A percentile compares a stretch with the other conserved stretches of the same genome.
Conservation (phyloP, 2,329 filamentous ascomycete genomes). For the Penicillium sp. region DNA sequence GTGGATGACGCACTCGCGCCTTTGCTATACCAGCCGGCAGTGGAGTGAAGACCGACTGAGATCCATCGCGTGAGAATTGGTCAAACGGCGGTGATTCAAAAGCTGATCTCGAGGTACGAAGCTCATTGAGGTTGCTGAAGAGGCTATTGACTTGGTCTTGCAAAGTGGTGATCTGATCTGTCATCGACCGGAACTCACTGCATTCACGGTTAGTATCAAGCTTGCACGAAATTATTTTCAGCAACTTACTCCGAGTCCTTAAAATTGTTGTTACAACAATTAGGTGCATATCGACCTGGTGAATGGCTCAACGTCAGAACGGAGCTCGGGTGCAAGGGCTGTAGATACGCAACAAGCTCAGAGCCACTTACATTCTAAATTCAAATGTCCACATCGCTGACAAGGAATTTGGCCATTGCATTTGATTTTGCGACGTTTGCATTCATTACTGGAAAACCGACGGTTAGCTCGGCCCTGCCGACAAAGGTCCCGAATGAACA, state of each 20-base stretch:
- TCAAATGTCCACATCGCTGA: constrained; percentile 63
- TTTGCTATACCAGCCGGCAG: constrained; percentile 46
- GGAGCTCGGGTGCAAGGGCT: neutral
- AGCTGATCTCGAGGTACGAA: constrained; percentile 53
- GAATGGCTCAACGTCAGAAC: constrained; percentile 3
- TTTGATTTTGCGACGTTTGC: constrained; percentile 66
- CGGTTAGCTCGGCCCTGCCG: constrained; percentile 9
- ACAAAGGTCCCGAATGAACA: neutral
- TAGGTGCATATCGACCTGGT: constrained; percentile 61
- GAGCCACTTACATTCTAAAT: constrained; percentile 53
- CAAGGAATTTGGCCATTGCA: constrained; percentile 66
- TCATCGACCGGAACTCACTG: constrained; percentile 79
- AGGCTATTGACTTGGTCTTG: constrained; percentile 83
- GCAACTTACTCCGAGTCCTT: constrained; percentile 73
- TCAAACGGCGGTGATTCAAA: constrained; percentile 38
- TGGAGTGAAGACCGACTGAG: constrained; percentile 39
- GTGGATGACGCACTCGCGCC: constrained; percentile 56
- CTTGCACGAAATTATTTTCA: neutral
- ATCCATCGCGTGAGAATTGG: constrained; percentile 39
- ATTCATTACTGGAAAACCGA: constrained; percentile 54
- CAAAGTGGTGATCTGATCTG: constrained; percentile 67
- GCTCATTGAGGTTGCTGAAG: constrained; percentile 66
- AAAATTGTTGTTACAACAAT: constrained; percentile 72
- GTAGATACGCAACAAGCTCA: neutral
- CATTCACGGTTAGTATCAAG: constrained; percentile 2